Conservation (phyloP, 2,329 filamentous ascomycete species). For the Fusarium armeniacum region DNA sequence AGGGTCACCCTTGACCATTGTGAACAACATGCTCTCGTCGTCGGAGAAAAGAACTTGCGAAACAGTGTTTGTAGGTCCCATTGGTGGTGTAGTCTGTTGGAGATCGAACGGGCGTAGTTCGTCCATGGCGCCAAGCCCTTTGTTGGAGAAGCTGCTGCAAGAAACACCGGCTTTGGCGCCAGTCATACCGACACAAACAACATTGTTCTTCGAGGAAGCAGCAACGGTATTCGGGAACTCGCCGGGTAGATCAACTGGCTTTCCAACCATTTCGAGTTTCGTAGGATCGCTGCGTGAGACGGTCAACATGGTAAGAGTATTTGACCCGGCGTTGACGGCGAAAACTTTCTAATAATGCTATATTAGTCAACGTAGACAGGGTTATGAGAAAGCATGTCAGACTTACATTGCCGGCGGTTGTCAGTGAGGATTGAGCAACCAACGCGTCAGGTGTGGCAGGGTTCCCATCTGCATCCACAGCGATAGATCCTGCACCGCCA, state of each 20-base stretch:
- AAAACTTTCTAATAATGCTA: constrained; percentile 61
- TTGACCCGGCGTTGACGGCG: constrained; percentile 66
- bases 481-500: constrained; percentile 61
- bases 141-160: constrained; percentile 57
- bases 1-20: constrained; percentile 73
- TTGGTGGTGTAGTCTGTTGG: constrained; percentile 69
- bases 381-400: accelerated
- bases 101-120: constrained; percentile 63
- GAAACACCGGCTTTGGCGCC: constrained; percentile 62
- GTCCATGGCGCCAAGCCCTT: constrained; percentile 61
- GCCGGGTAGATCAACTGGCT: constrained; percentile 60
- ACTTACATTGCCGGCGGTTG: constrained; percentile 63
- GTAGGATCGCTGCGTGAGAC: constrained; percentile 60
- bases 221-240: constrained; percentile 68
- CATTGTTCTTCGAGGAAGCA: constrained; percentile 58
- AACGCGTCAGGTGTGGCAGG: constrained; percentile 65
- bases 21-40: constrained; percentile 65
- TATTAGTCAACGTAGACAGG: not conserved
- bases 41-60: constrained; percentile 72
- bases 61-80: constrained; percentile 70
- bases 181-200: constrained; percentile 63
- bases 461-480: constrained; percentile 56
- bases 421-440: constrained; percentile 64
- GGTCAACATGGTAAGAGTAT: constrained; percentile 64
- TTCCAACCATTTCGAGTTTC: constrained; percentile 60